Conservation (phyloP, 495 filamentous ascomycete species). For the Astrothelium macrocarpum region DNA sequence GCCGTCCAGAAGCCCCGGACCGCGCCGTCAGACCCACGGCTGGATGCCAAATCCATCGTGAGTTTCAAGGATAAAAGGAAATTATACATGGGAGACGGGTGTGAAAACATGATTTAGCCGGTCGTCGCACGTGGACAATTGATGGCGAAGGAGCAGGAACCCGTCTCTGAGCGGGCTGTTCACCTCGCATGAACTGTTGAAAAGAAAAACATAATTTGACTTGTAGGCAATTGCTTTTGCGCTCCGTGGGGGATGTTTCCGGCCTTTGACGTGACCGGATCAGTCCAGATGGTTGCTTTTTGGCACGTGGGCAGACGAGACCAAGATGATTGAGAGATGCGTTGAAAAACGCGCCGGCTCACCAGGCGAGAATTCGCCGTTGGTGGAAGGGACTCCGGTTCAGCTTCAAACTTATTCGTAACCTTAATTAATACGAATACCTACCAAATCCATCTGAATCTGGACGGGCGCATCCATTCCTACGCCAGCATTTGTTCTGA, state of each 20-base stretch:
- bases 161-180: not conserved
- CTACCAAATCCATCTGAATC: not conserved
- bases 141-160: not conserved
- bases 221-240: not conserved
- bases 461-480: not conserved
- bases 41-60: not conserved
- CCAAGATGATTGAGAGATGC: not conserved
- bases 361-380: not conserved
- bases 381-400: not conserved
- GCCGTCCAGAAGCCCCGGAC: not conserved
- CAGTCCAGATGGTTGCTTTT: not conserved
- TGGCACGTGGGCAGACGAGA: not conserved
- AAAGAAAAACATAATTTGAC: not conserved
- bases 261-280: not conserved
- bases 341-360: not conserved
- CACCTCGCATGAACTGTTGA: not conserved
- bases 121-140: not conserved
- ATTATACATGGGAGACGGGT: not conserved
- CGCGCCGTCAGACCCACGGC: not conserved
- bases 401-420: not conserved
- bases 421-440: not conserved
- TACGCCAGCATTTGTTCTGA: not conserved
- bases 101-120: not conserved
- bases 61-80: not conserved
- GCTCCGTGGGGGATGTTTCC: not conserved